Percentiles rank a stretch among this genome's conserved stretches.
These are phyloP conservation scores for Yarrowia deformans DNA, from an alignment of 805 yeast species.

Conservation along the genomic window DNA sequence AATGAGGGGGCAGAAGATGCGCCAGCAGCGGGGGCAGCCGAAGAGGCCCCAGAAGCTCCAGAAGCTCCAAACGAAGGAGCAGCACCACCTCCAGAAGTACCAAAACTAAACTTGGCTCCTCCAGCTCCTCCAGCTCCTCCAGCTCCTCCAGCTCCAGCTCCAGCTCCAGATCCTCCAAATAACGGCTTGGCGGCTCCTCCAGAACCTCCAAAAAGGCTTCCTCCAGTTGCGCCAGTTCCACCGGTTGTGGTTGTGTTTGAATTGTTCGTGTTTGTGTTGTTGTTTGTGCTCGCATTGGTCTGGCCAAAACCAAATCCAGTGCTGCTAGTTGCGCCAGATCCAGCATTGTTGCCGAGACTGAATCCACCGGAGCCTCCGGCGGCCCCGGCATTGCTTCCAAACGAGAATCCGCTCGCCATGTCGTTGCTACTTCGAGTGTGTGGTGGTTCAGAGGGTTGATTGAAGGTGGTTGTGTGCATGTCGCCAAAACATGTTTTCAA, in stretches of 20 bases:
- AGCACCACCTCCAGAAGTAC: background rate
- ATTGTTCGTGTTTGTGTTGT: background rate
- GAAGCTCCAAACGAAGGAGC: too few relatives aligned
- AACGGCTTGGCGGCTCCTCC: constrained; percentile 32
- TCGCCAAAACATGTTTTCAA: background rate
- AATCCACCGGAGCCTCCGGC: background rate
- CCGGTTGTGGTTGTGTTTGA: constrained; percentile 3
- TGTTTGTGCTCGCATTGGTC: background rate
- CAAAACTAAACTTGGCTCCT: constrained; percentile 7
- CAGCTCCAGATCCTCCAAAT: background rate
- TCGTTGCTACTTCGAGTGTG: too few relatives aligned
- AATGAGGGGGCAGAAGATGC: background rate
- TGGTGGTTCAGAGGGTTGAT: background rate
- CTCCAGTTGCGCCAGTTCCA: background rate
- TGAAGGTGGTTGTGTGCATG: background rate
- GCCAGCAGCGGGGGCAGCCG: background rate
- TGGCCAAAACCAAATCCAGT: too few relatives aligned
- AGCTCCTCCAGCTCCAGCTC: background rate
- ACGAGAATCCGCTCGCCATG: constrained; percentile 13
- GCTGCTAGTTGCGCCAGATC: background rate
- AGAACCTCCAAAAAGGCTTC: constrained; percentile 41
- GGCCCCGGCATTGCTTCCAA: background rate
- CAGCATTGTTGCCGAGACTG: constrained; percentile 1
- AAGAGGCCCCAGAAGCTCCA: background rate
- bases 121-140: background rate